These are phyloP conservation scores for Pestalotiopsis sp. DNA, from an alignment of 2,329 filamentous ascomycete genomes.

Conservation along the genomic window DNA sequence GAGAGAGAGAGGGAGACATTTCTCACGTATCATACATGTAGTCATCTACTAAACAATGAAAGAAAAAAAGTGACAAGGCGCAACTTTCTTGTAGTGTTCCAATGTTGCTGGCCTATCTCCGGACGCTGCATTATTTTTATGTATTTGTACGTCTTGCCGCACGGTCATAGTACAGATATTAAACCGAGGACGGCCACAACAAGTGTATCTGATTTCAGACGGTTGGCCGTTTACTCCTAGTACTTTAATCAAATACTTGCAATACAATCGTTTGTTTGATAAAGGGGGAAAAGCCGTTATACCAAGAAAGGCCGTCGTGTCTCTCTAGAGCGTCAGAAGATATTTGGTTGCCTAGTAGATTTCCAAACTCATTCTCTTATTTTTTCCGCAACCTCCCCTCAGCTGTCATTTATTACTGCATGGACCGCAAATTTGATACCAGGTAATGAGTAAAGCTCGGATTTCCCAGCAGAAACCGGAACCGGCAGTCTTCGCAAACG, in stretches of 20 bases:
- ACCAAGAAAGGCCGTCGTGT: no score
- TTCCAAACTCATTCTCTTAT: no score
- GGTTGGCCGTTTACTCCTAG: no score
- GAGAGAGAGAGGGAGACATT: constrained; percentile 11
- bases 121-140: constrained; percentile 37
- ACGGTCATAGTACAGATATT: background rate
- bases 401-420: background rate
- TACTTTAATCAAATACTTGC: no score
- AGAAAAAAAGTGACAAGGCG: constrained; percentile 16
- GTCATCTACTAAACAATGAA: constrained; percentile 15
- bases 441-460: background rate
- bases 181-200: no score
- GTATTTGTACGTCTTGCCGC: background rate
- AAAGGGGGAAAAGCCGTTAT: no score
- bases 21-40: constrained; percentile 20
- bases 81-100: constrained; percentile 7
- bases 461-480: constrained; percentile 16
- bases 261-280: no score
- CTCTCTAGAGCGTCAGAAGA: no score
- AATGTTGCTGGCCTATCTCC: constrained; percentile 27
- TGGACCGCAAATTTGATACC: background rate
- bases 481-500: constrained; percentile 30
- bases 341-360: no score
- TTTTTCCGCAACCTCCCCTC: background rate
- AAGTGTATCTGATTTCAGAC: no score